Evolutionary conservation across 257 asterid genomes (phyloP).

Genomic region (Gynochthodes officinalis): DNA sequence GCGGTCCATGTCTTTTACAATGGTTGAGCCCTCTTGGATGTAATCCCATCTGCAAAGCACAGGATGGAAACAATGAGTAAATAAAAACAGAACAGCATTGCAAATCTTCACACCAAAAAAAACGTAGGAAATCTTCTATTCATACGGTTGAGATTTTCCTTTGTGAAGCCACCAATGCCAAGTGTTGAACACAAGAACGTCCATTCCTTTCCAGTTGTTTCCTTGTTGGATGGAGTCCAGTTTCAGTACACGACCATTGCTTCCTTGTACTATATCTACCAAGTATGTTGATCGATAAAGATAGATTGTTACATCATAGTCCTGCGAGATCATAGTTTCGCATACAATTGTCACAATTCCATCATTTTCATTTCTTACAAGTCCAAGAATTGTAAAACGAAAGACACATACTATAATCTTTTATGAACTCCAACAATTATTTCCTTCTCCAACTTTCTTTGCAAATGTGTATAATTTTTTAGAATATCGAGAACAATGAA

Average conservation of each 20-base stretch:
- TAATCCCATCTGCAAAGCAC: constrained; percentile 52
- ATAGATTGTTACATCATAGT: constrained; percentile 30
- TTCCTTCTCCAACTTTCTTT: no score
- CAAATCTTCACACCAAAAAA: background rate
- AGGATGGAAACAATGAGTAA: background rate
- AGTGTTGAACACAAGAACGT: constrained; percentile 34
- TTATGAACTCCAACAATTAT: no score
- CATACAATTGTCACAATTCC: no score
- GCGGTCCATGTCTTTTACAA: constrained; percentile 48
- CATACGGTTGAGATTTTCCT: constrained; percentile 36
- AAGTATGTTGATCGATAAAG: constrained; percentile 28
- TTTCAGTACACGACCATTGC: constrained; percentile 27
- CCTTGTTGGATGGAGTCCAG: constrained; percentile 36
- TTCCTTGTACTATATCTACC: constrained; percentile 31
- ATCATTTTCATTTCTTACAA: no score
- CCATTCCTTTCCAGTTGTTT: constrained; percentile 38
- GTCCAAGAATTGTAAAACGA: no score
- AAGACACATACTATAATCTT: no score
- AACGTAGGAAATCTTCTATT: no score
- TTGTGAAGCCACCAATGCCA: constrained; percentile 56
- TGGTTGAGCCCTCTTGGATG: constrained; percentile 35
- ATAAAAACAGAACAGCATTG: background rate
- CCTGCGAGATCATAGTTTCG: constrained; percentile 18
- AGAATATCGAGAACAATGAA: no score
- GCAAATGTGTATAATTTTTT: no score